Conservation (phyloP, 2,329 filamentous ascomycete species). For the Trichophyton benhamiae region DNA sequence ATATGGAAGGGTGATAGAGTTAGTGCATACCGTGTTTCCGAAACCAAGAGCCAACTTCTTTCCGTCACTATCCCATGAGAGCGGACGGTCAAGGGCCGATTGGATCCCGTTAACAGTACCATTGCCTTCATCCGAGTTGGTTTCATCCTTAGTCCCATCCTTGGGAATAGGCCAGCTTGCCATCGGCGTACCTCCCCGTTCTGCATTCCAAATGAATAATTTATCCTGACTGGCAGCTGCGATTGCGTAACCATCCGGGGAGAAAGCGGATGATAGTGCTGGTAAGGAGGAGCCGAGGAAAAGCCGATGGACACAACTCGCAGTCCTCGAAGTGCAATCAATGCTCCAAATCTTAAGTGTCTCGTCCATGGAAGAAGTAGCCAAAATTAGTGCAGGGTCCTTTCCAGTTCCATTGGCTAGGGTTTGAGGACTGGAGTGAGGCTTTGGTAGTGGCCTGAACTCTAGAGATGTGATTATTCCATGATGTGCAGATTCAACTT, state of each 20-base stretch:
- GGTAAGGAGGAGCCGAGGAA: conserved; percentile 26
- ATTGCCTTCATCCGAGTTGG: conserved; percentile 25
- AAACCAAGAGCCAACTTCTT: conserved; percentile 41
- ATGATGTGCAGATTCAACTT: conserved; percentile 29
- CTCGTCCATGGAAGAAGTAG: conserved; percentile 35
- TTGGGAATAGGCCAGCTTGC: conserved; percentile 28
- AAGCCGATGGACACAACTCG: conserved; percentile 27
- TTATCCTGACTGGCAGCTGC: conserved; percentile 34
- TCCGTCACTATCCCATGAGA: conserved; percentile 44
- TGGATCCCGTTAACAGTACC: conserved; percentile 19
- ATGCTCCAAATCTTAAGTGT: conserved; percentile 36
- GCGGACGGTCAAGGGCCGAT: conserved; percentile 28
- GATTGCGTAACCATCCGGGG: conserved; percentile 36
- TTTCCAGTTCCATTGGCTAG: conserved; percentile 3
- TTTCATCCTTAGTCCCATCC: conserved; percentile 20
- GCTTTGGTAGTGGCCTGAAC: conserved; percentile 25
- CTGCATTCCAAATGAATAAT: conserved; percentile 37
- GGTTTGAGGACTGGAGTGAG: conserved; percentile 9
- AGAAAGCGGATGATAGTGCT: conserved; percentile 33
- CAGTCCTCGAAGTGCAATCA: conserved; percentile 26
- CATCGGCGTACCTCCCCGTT: conserved; percentile 32
- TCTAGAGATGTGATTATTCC: conserved; percentile 35
- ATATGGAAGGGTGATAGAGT: not conserved
- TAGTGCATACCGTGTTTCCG: conserved; percentile 35
- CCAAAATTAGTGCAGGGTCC: conserved; percentile 25